Conservation (phyloP, 139 green algal species). For the Deuterostichococcus epilithicus region DNA sequence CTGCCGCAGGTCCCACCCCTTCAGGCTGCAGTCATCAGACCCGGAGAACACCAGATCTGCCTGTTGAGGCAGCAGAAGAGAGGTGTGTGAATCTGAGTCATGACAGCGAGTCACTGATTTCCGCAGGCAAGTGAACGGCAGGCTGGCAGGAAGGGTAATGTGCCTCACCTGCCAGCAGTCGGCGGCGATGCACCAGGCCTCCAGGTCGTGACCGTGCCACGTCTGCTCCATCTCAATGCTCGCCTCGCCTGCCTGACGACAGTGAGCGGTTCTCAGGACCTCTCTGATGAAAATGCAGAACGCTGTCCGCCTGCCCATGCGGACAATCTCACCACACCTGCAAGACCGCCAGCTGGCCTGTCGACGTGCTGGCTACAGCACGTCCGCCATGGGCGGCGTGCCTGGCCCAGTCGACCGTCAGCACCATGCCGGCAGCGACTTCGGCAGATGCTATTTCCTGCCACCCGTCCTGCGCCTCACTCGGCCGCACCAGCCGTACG, state of each 20-base stretch:
- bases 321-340: not conserved
- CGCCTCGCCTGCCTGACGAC: not conserved
- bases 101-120: not conserved
- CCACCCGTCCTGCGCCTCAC: not conserved
- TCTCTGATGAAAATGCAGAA: not conserved
- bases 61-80: conserved; percentile 1
- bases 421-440: not conserved
- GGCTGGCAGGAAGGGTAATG: not conserved
- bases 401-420: conserved; percentile 5
- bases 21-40: conserved; percentile 13
- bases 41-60: conserved; percentile 8
- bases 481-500: not conserved
- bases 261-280: not conserved
- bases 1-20: conserved; percentile 19
- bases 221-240: not conserved
- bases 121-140: too few species aligned
- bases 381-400: not conserved
- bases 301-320: not conserved
- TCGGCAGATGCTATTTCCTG: not conserved
- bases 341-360: not conserved
- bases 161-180: conserved; percentile 11
- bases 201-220: conserved; percentile 19
- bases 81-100: not conserved
- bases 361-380: conserved; percentile 3
- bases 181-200: conserved; percentile 13